These are phyloP conservation scores for Cruciata laevipes DNA, from an alignment of 257 asterid species.

Conservation along the genomic window DNA sequence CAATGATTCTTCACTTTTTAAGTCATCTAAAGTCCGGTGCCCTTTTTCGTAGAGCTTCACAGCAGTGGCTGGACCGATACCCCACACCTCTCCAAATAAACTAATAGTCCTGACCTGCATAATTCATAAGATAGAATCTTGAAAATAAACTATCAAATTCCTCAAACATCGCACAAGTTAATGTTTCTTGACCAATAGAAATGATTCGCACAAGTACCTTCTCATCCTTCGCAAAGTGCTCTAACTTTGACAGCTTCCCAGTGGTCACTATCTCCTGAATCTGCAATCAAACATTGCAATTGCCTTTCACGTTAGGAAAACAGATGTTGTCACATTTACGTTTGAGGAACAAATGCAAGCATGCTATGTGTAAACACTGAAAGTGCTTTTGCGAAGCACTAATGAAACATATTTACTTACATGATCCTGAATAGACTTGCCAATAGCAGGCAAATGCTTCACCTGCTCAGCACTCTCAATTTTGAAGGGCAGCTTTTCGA, in stretches of 20 bases:
- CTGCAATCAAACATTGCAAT: constrained; percentile 40
- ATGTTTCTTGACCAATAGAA: background rate
- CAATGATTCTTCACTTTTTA: constrained; percentile 62
- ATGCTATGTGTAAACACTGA: background rate
- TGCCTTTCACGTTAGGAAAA: constrained; percentile 6
- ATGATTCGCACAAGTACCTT: constrained; percentile 41
- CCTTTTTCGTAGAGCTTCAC: constrained; percentile 91
- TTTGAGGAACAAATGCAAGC: background rate
- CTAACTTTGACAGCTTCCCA: constrained; percentile 89
- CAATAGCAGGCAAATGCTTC: constrained; percentile 71
- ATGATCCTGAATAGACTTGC: constrained; percentile 89
- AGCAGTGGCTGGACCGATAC: constrained; percentile 86
- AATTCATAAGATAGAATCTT: constrained; percentile 8
- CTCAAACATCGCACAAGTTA: background rate
- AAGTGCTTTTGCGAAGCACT: background rate
- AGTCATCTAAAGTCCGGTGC: constrained; percentile 67
- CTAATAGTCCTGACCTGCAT: constrained; percentile 72
- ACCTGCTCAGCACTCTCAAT: constrained; percentile 83
- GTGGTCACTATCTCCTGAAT: constrained; percentile 93
- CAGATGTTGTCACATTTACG: background rate
- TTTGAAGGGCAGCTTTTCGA: constrained; percentile 86
- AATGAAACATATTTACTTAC: constrained; percentile 35
- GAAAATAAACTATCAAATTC: background rate
- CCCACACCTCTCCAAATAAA: constrained; percentile 98
- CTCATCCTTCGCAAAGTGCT: constrained; percentile 87